Conservation (phyloP, 2,329 filamentous ascomycete genomes). For the Verticillium zaregamsianum region DNA sequence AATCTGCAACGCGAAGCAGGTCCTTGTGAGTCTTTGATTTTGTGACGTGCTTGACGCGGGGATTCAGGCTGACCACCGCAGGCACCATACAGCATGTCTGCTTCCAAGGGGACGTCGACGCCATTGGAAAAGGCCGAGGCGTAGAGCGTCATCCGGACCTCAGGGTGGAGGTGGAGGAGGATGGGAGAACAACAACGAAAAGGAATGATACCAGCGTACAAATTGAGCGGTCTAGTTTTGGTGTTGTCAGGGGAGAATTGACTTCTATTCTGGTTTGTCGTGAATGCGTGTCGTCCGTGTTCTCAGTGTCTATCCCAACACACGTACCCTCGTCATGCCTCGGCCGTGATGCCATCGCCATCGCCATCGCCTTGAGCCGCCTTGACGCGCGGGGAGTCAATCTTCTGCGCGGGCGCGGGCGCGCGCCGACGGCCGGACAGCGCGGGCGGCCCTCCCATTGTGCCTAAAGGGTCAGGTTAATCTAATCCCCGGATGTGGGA, state of each 20-base stretch:
- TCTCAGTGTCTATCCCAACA: neutral
- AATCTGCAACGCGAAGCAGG: slow-evolving; percentile 93
- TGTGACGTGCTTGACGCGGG: neutral
- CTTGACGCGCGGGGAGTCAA: too few relatives aligned
- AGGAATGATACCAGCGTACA: neutral
- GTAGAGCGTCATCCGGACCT: neutral
- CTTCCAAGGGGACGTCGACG: slow-evolving; percentile 58
- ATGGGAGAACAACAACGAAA: neutral
- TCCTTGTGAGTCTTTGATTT: slow-evolving; percentile 61
- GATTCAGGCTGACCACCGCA: slow-evolving; percentile 20
- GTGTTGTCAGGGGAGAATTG: neutral
- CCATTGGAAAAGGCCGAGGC: slow-evolving; percentile 19
- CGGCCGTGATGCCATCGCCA: too few relatives aligned
- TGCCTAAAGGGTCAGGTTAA: neutral
- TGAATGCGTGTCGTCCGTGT: neutral
- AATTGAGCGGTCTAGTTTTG: neutral
- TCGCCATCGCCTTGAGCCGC: too few relatives aligned
- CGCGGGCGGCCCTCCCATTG: neutral
- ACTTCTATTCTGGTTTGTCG: neutral
- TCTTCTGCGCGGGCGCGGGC: too few relatives aligned
- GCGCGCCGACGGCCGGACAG: neutral
- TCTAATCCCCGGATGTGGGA: neutral
- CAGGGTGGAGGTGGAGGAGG: neutral
- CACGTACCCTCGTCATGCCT: too few relatives aligned
- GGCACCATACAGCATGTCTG: slow-evolving; percentile 70